Evolutionary conservation across 805 yeast species (phyloP), one percentile per base, ranked within the genome.

Genomic region (Metschnikowia lochheadii): DNA sequence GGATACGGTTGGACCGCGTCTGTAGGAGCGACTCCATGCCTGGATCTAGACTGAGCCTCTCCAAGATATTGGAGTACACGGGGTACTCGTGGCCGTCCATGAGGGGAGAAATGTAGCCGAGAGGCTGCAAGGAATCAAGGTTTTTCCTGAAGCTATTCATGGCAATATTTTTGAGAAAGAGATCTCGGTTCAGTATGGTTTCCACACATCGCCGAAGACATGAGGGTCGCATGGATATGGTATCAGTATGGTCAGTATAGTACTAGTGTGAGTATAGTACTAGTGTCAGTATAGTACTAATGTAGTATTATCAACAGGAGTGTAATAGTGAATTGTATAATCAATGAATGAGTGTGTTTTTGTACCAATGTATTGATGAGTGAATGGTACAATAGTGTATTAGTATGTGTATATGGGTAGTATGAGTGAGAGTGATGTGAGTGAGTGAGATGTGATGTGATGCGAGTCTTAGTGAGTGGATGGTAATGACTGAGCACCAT

Each of bases 171-270:
- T 36, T 33, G 21, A 50, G 52, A 38, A 57, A 64, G 10, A 62
- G 49, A 48, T 67, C 71, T 40, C 57, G 53, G 31, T 48, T 56
- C 67, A 63, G 67, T 8, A 64, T 56, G 23, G 55, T 41, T 33
- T 59, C 64, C 15, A 41, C 46, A 36, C 26, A 23, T 23, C 40
- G 39, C 23, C 32, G 47, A 17, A 35, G 15, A 8, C 17, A 17
- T 5, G 47, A 23, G 33, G 34, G 32, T 15, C 47, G 37, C 47
- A 34, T 44, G 6, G 29, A 26, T 26, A 26, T 26, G 29, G 29
- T 26, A 26, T 8, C 29, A 26, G 29, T 26, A 26, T 1, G 26
- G 8, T 6, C 26, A 23, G 26, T 23, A 7, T 23, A 6, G 8
- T 3, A 23, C 7, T 23, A 1, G 8, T 23, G 26, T 18, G 3